These are phyloP conservation scores for Mentha longifolia DNA, from an alignment of 257 asterid genomes.

Conservation along the genomic window DNA sequence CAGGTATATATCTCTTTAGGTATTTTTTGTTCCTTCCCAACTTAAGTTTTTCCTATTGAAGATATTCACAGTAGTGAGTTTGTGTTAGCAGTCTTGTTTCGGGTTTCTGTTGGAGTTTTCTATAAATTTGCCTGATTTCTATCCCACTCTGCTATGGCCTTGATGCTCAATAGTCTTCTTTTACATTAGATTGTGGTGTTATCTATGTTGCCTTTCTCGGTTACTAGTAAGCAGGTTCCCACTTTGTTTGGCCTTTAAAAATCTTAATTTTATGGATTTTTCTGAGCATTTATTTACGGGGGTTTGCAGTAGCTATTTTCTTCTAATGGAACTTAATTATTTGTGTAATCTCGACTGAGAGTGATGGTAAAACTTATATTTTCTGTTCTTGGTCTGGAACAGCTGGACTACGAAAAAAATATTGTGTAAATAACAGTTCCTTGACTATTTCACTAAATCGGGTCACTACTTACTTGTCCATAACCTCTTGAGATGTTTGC, in stretches of 20 bases:
- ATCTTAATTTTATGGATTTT: neutral
- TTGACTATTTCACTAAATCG: neutral
- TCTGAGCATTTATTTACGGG: neutral
- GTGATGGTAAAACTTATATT: neutral
- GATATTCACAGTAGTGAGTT: constrained; percentile 1
- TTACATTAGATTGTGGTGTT: neutral
- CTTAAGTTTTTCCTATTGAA: constrained; percentile 18
- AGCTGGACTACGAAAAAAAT: neutral
- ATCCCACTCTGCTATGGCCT: neutral
- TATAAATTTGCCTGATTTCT: neutral
- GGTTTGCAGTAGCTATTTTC: neutral
- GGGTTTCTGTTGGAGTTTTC: neutral
- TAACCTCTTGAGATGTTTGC: constrained; percentile 15
- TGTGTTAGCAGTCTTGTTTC: neutral
- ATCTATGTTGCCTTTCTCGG: neutral
- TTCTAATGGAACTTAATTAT: constrained; percentile 3
- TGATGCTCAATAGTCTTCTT: neutral
- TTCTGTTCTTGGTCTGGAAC: constrained; percentile 10
- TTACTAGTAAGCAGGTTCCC: neutral
- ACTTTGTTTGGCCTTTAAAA: neutral
- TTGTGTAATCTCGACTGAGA: neutral
- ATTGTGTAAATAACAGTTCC: neutral
- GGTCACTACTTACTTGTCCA: neutral
- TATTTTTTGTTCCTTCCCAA: neutral
- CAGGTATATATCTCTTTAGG: constrained; percentile 51